Evolutionary conservation across 805 yeast species (phyloP), one percentile per base, ranked within the genome.

Genomic region (Saturnispora mendoncae): DNA sequence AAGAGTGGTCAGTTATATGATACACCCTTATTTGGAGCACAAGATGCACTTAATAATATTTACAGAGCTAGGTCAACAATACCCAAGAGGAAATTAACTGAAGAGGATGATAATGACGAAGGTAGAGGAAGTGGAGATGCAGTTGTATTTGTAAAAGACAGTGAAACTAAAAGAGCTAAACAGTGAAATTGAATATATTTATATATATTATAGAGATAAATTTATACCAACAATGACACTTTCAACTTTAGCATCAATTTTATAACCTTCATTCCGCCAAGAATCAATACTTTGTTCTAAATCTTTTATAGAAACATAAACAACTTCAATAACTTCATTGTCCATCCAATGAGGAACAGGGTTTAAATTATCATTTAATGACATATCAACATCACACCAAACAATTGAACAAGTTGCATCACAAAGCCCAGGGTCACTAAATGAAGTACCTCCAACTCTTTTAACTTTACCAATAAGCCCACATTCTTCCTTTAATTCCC

Each of bases 401-500:
- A 90, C 92, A 44, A 90, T 63, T 19, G 79, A 78, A 65, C 85
- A 68, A 54, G 84, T 88, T 15, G 97, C 90, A 59, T 90, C 87
- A 51, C 95, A 82, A 57, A 83, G 85, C 45, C 80, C 80, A 2
- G 81, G 80, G 55, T 75, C 81, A 49, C 72, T 71, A 58, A 42
- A 51, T 13, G 45, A 31, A 28, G 41, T 30, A 67, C 54, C 35
- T 50, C 47, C 14, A 54, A 55, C 17, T 56, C 54, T 14, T 48
- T 46, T 18, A 39, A 43, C 19, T 33, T 62, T 72, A 6, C 97
- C 97, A 34, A 79, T 66, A 57, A 83, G 88, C 0, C 98, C 98
- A 0, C 97, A 88, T 56, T 90, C 98, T 60, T 90, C 98, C 37
- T 72, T 72, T 48, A 90, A 64, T 59, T 90, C 98, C 47, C 98